phyloP scores from a whole-genome alignment of 257 asterid genomes.

The Fraxinus quadrangulata region DNA sequence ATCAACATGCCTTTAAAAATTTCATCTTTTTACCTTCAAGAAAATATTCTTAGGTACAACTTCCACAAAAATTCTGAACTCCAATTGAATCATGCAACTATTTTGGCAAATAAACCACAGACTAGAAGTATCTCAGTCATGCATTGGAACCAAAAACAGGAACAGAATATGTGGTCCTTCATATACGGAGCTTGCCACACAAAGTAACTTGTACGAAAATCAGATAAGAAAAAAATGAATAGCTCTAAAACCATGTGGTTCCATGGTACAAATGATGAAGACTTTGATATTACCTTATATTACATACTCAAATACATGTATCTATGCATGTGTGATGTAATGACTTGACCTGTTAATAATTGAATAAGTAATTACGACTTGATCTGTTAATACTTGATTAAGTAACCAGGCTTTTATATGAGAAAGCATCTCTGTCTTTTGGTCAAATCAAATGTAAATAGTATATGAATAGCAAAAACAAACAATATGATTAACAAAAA shows the following conservation, averaged over 20 bases:
- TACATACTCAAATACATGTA: neutral
- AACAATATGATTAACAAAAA: conserved; percentile 1
- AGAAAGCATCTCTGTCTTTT: neutral
- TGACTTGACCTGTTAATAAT: neutral
- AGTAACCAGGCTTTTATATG: neutral
- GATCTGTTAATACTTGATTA: neutral
- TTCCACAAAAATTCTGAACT: neutral
- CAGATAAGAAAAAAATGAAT: neutral
- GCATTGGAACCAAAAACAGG: neutral
- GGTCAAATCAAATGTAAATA: neutral
- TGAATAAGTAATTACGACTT: neutral
- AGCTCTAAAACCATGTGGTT: neutral
- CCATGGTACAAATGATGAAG: neutral
- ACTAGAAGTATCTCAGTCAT: neutral
- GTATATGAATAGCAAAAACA: neutral
- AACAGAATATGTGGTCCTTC: conserved; percentile 22
- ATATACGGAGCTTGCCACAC: neutral
- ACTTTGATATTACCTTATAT: neutral
- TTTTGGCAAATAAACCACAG: neutral
- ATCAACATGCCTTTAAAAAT: neutral
- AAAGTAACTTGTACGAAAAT: neutral
- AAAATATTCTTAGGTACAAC: neutral
- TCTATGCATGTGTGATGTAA: neutral
- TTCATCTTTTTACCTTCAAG: conserved; percentile 15
- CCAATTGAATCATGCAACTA: neutral